These are phyloP conservation scores for Sphagnurus paluster DNA, from an alignment of 1,284 basidiomycete species.

Conservation along the genomic window DNA sequence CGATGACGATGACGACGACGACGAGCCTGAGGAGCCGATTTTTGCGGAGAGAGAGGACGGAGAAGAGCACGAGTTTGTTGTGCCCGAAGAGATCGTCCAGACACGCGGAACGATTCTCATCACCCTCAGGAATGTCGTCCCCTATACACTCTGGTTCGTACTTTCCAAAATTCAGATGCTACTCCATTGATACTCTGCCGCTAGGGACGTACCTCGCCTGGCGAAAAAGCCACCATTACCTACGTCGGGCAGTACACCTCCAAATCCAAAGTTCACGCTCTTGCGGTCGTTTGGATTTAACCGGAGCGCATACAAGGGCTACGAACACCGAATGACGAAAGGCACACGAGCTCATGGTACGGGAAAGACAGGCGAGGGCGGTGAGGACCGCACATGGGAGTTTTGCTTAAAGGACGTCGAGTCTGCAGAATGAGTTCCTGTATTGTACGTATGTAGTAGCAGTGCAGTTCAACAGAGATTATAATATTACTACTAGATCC, in stretches of 20 bases:
- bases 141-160: slow-evolving; percentile 86
- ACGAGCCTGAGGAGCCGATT: slow-evolving; percentile 34
- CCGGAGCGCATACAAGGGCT: slow-evolving; percentile 75
- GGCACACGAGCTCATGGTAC: slow-evolving; percentile 69
- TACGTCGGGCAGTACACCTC: slow-evolving; percentile 38
- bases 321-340: slow-evolving; percentile 91
- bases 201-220: slow-evolving; percentile 76
- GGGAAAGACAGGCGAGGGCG: slow-evolving; percentile 68
- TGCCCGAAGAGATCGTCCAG: slow-evolving; percentile 15
- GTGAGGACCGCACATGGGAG: slow-evolving; percentile 80
- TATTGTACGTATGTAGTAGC: background rate
- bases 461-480: background rate
- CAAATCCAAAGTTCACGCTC: slow-evolving; percentile 71
- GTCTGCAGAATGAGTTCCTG: slow-evolving; percentile 3
- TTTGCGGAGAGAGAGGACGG: slow-evolving; percentile 24
- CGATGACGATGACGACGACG: slow-evolving; percentile 44
- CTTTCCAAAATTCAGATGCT: slow-evolving; percentile 4
- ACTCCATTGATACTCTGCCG: slow-evolving; percentile 9
- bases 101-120: slow-evolving; percentile 75
- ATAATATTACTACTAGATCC: slow-evolving; percentile 10
- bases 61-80: slow-evolving; percentile 16
- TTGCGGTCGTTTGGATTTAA: slow-evolving; percentile 85
- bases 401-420: slow-evolving; percentile 50
- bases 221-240: slow-evolving; percentile 73
- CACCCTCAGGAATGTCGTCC: slow-evolving; percentile 83